Evolutionary conservation across 1,284 basidiomycete genomes (phyloP), one percentile per base, ranked within the genome.

Genomic region (Puccinia hordei): DNA sequence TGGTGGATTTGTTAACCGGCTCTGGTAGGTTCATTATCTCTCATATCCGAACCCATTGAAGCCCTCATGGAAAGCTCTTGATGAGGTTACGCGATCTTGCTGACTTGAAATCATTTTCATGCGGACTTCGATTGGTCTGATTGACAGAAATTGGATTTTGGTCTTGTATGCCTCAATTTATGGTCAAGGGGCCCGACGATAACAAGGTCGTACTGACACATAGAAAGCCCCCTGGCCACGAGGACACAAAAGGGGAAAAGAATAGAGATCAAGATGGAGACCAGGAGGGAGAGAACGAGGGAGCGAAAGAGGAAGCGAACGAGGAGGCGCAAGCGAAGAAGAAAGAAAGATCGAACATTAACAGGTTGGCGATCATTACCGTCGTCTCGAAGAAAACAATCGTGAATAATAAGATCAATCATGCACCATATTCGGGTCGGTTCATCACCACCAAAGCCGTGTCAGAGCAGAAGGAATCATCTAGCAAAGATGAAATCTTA

Each of bases 61-160:
- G n/a, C 22, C 35, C 12, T 13, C 53, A 24, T 22, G 53, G 6
- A 63, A n/a, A 33, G 27, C 30, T 63, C 61, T 49, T 68, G 19
- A 38, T 49, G 10, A n/a, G 22, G 35, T n/a, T 8, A 13, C 30
- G 24, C 12, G 17, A 2, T 49, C n/a, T 68, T 46, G 41, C 41
- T 51, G 66, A 68, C 46, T 49, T 68, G 33, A 15, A n/a, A n/a
- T 13, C 55, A 57, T 46, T 33, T 27, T 41, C 9, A 24, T 46
- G 38, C 12, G n/a, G n/a, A 27, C 38, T 68, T 22, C 10, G 35
- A 63, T 61, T 17, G n/a, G n/a, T 46, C 19, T 12, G 15, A 12
- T 66, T 8, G 4, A 27, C 44, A 73, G 72, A 73, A 73, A 13
- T 57, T 10, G 72, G 53, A 61, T 73, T 73, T 73, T 73, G 72